Base-by-base conservation (phyloP, 2,329 filamentous ascomycete genomes). In the Aspergillus clavatus region DNA sequence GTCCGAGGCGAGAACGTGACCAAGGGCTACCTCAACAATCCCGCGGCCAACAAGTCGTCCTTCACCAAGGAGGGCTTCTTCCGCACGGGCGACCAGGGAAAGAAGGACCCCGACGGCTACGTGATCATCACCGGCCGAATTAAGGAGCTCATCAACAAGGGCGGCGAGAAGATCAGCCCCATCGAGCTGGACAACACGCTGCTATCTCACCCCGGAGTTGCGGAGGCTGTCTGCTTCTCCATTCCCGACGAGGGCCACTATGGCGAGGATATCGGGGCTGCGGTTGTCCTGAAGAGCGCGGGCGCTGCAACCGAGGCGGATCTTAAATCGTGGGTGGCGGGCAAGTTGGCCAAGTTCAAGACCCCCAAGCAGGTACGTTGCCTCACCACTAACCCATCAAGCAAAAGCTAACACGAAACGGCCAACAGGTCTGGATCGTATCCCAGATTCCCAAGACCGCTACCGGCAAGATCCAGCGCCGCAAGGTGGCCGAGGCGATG, bases 111-210 rank as follows among this genome's bases (percentile, higher is more conserved):
- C 46, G 86, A 93, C 55, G 87, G 87, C 48, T 94, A 93, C 62
- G 73, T 95, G 8, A 77, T 87, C 60, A 91, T 95, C 68, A 94
- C 89, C 0, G 89, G 89, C n/a, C 78, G 89, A 42, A 94, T 94
- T 71, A 95, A 95, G 76, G 89, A 95, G 70, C 75, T 95, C 42
- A 94, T 95, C 74, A 73, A 94, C 71, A 90, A 91, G 70, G 87
- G 86, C 44, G 88, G 88, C 48, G 88, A 94, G 72, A 93, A 93
- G 73, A 93, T 94, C 63, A 87, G 82, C 54, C 88, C 89, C 1
- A 90, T 93, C 44, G 88, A 94, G 70, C 75, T 94, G 26, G 88
- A 94, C 68, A 93, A 94, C 55, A 81, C 86, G 10, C 73, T 94
- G 22, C 77, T 84, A n/a, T 78, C 84, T 46, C 81, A 91, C 62